phyloP scores from a whole-genome alignment of 441 rosid genomes.

The Euphorbia neoarborescens region DNA sequence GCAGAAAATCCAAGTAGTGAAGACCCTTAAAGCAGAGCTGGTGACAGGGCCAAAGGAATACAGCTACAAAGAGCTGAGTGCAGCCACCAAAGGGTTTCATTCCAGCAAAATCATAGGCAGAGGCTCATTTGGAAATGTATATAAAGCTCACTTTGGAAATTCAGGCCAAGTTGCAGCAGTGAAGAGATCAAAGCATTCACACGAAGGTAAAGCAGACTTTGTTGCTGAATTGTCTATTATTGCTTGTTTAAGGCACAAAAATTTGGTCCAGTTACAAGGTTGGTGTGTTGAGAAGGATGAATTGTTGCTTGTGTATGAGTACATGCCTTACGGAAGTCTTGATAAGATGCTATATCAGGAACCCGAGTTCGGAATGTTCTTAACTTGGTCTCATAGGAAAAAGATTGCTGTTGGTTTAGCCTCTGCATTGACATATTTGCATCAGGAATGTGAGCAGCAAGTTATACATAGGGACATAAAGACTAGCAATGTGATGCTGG shows the following conservation, averaged over 20 bases:
- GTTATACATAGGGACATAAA: constrained; percentile 89
- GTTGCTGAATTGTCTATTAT: constrained; percentile 72
- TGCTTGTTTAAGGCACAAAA: constrained; percentile 86
- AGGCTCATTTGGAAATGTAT: constrained; percentile 86
- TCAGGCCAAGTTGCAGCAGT: constrained; percentile 65
- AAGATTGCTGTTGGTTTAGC: constrained; percentile 73
- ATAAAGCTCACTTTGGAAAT: constrained; percentile 51
- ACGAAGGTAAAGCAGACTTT: constrained; percentile 79
- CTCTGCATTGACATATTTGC: constrained; percentile 70
- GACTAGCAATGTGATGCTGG: constrained; percentile 83
- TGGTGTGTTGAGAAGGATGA: constrained; percentile 90
- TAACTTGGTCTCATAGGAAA: constrained; percentile 61
- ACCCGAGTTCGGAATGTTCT: constrained; percentile 29
- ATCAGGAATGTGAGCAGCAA: constrained; percentile 89
- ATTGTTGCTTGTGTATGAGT: constrained; percentile 76
- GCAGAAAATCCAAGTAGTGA: constrained; percentile 42
- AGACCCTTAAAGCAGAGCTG: constrained; percentile 53
- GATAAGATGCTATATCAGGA: constrained; percentile 64
- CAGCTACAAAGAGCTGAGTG: constrained; percentile 56
- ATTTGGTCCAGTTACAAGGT: constrained; percentile 73
- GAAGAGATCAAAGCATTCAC: constrained; percentile 68
- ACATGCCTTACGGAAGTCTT: constrained; percentile 82
- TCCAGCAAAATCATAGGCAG: constrained; percentile 65
- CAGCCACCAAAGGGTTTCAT: constrained; percentile 79
- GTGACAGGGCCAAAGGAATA: constrained; percentile 64